These are phyloP conservation scores for Epichloe gansuensis DNA, from an alignment of 2,329 filamentous ascomycete species.

Conservation along the genomic window DNA sequence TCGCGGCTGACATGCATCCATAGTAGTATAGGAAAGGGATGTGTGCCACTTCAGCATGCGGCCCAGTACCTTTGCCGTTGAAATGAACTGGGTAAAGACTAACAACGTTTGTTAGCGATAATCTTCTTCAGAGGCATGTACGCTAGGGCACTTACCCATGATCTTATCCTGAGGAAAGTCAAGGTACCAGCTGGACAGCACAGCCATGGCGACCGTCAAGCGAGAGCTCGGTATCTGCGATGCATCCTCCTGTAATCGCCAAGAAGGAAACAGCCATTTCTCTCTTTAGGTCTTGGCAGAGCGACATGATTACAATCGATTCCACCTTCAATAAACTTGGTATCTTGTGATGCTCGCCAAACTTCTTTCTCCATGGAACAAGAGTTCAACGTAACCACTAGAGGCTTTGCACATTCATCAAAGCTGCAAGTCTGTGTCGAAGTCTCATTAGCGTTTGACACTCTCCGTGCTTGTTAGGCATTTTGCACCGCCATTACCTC, in stretches of 20 bases:
- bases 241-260: not conserved
- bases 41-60: slow-evolving; percentile 14
- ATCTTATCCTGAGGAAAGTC: slow-evolving; percentile 25
- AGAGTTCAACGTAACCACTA: not conserved
- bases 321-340: slow-evolving; percentile 9
- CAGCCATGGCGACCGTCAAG: slow-evolving; percentile 17
- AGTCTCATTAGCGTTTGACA: not conserved
- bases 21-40: slow-evolving; percentile 28
- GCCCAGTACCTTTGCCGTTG: slow-evolving; percentile 22
- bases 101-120: accelerated
- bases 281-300: not conserved
- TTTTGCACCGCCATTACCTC: not conserved
- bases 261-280: slow-evolving; percentile 15
- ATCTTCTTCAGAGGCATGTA: accelerated
- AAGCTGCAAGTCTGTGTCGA: not conserved
- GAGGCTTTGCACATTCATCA: not conserved
- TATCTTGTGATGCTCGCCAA: not conserved
- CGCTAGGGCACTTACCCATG: slow-evolving; percentile 18
- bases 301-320: slow-evolving; percentile 11
- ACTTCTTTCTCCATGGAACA: not conserved
- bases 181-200: slow-evolving; percentile 20
- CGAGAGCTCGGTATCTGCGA: slow-evolving; percentile 19
- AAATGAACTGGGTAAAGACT: slow-evolving; percentile 27
- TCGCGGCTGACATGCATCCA: slow-evolving; percentile 10
- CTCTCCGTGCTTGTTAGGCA: not conserved